Evolutionary conservation across 805 yeast genomes (phyloP).

Genomic region (Candida boidinii): DNA sequence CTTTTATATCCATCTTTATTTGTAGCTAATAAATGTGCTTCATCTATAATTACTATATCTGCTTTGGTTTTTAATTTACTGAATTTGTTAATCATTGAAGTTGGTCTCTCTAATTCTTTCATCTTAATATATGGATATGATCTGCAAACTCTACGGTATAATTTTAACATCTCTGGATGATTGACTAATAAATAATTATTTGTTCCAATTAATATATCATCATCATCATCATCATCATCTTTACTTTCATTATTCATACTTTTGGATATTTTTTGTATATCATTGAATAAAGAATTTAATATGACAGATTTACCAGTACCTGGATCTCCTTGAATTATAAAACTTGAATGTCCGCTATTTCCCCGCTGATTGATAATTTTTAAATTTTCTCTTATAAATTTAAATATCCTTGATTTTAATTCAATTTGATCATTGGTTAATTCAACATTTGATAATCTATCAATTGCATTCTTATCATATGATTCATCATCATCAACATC

Average conservation of each 20-base stretch:
- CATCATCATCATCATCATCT: conserved; percentile 5
- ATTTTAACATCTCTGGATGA: conserved; percentile 40
- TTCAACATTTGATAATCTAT: conserved; percentile 26
- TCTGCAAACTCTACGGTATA: conserved; percentile 30
- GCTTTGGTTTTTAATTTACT: conserved; percentile 19
- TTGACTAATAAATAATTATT: conserved; percentile 33
- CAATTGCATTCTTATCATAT: conserved; percentile 21
- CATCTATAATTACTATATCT: conserved; percentile 35
- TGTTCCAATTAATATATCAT: conserved; percentile 19
- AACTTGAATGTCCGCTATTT: conserved; percentile 22
- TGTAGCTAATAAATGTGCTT: conserved; percentile 36
- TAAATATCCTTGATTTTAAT: conserved; percentile 21
- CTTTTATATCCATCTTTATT: conserved; percentile 35
- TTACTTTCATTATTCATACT: conserved; percentile 3
- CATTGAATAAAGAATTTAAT: conserved; percentile 33
- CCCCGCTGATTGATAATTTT: conserved; percentile 5
- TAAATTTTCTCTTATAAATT: conserved; percentile 21
- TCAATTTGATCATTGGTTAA: conserved; percentile 29
- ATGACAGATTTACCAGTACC: conserved; percentile 41
- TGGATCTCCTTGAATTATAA: conserved; percentile 38
- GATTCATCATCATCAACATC: too few species aligned
- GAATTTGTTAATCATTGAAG: conserved; percentile 30
- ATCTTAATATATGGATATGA: conserved; percentile 28
- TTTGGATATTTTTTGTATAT: conserved; percentile 25
- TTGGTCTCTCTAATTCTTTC: conserved; percentile 35